These are phyloP conservation scores for Botryotinia globosa DNA, from an alignment of 2,329 filamentous ascomycete genomes.

Conservation along the genomic window DNA sequence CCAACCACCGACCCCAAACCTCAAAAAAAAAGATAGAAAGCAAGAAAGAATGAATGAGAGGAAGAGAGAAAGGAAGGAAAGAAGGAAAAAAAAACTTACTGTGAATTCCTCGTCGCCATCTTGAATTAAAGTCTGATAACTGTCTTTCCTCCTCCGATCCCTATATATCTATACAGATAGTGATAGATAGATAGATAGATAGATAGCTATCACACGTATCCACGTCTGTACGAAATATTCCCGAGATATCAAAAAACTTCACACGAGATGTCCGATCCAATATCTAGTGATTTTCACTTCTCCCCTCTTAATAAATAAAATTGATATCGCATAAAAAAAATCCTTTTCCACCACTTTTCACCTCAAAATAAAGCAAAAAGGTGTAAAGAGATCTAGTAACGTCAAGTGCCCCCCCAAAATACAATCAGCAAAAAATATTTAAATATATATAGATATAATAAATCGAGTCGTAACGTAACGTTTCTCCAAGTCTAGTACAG, in stretches of 20 bases:
- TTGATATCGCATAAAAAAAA: background rate
- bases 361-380: background rate
- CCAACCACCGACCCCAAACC: background rate
- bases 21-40: background rate
- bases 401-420: background rate
- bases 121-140: background rate
- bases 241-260: background rate
- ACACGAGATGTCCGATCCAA: background rate
- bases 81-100: conserved; percentile 11
- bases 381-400: background rate
- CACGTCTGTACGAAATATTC: background rate
- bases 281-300: conserved; percentile 4
- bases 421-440: background rate
- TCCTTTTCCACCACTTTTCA: background rate
- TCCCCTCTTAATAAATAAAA: background rate
- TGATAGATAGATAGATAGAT: background rate
- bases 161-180: background rate
- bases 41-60: too few relatives aligned
- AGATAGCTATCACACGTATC: conserved; percentile 1
- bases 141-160: background rate
- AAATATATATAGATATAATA: background rate
- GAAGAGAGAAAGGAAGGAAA: background rate
- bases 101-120: conserved; percentile 15
- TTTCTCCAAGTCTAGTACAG: background rate
- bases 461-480: background rate